phyloP scores from a whole-genome alignment of 768 basidiomycete species.

The Phanerodontia chrysosporium region DNA sequence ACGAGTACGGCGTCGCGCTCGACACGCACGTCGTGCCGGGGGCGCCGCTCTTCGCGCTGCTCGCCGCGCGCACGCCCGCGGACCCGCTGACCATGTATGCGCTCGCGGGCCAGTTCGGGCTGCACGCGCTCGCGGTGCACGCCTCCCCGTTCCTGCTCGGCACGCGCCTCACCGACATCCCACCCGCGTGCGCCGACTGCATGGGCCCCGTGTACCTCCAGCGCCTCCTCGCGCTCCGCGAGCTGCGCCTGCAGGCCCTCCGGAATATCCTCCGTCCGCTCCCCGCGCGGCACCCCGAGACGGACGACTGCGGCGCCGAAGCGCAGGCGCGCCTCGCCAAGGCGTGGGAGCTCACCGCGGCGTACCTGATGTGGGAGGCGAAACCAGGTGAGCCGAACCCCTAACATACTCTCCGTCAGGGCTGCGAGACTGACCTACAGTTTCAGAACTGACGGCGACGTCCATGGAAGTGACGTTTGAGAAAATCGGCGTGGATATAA shows the following conservation, averaged over 20 bases:
- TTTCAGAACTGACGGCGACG: too few species aligned
- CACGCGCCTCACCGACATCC: conserved; percentile 58
- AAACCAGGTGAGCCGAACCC: conserved; percentile 23
- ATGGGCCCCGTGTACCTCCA: conserved; percentile 79
- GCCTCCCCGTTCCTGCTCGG: conserved; percentile 73
- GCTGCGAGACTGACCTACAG: too few species aligned
- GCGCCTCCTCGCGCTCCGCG: conserved; percentile 77
- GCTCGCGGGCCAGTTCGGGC: conserved; percentile 59
- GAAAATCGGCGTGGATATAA: too few species aligned
- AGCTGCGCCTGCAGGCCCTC: conserved; percentile 75
- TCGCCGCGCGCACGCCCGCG: conserved; percentile 64
- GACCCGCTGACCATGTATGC: conserved; percentile 70
- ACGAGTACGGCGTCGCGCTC: conserved; percentile 55
- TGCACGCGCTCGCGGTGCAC: conserved; percentile 70
- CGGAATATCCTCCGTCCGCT: conserved; percentile 73
- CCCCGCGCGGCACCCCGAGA: conserved; percentile 71
- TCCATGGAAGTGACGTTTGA: too few species aligned
- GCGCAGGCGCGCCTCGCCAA: conserved; percentile 76
- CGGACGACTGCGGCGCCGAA: conserved; percentile 56
- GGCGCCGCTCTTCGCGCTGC: conserved; percentile 50
- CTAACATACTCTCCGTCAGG: too few species aligned
- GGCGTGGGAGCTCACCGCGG: conserved; percentile 45
- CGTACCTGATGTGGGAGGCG: not conserved
- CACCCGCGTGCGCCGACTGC: conserved; percentile 62
- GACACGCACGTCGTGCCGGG: conserved; percentile 43